These are phyloP conservation scores for Aspergillus fischeri DNA, from an alignment of 2,329 filamentous ascomycete species.

Conservation along the genomic window DNA sequence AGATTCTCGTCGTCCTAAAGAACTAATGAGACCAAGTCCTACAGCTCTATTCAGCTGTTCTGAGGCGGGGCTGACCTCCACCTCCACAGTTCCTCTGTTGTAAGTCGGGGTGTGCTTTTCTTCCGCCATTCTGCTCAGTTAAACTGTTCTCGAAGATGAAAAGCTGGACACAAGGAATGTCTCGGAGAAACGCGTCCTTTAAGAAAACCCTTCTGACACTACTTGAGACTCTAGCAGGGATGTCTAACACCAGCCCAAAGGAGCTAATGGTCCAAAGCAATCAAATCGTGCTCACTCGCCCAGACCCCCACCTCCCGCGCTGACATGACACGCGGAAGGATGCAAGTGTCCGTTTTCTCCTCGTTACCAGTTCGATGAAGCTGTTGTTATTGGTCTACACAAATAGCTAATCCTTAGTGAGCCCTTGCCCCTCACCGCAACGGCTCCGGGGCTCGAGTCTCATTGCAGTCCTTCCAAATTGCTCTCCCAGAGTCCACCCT, in stretches of 20 bases:
- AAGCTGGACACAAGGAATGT: not conserved
- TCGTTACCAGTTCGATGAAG: not conserved
- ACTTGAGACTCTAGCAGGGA: not conserved
- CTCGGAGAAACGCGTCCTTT: not conserved
- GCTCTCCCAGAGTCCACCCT: not conserved
- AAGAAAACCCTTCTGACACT: not conserved
- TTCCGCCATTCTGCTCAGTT: not conserved
- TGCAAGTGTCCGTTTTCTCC: not conserved
- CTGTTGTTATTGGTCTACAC: not conserved
- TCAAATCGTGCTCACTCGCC: too few relatives aligned
- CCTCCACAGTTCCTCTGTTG: not conserved
- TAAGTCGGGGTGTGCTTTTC: not conserved
- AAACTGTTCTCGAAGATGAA: not conserved
- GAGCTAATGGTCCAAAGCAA: not conserved
- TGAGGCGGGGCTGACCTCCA: not conserved
- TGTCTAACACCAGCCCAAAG: not conserved
- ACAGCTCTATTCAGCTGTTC: too few relatives aligned
- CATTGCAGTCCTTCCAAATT: too few relatives aligned
- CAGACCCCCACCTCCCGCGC: too few relatives aligned
- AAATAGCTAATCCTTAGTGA: not conserved
- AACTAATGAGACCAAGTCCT: not conserved
- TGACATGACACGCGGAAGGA: not conserved
- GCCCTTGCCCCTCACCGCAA: not conserved
- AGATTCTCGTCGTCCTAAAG: not conserved
- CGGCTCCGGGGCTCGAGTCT: not conserved